Evolutionary conservation across 768 basidiomycete genomes (phyloP).

Genomic region (Daedaleopsis sinensis): DNA sequence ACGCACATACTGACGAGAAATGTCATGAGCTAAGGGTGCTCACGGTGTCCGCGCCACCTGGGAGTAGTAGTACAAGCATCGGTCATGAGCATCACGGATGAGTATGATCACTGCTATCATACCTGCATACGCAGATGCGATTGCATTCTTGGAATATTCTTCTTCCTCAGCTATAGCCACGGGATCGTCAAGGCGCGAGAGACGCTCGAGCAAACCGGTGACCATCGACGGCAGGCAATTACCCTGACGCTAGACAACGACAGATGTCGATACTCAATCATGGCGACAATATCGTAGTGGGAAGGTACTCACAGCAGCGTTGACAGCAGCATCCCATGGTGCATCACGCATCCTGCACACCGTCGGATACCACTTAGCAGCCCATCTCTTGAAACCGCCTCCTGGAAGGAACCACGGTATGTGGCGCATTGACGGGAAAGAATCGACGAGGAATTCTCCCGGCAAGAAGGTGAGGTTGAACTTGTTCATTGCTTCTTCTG

Average conservation of each 20-base stretch:
- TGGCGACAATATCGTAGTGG: not conserved
- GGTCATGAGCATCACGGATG: not conserved
- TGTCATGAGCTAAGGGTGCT: not conserved
- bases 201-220: not conserved
- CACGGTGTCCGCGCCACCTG: slow-evolving; percentile 15
- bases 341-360: slow-evolving; percentile 8
- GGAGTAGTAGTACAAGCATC: not conserved
- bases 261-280: not conserved
- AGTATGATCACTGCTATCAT: not conserved
- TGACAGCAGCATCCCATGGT: slow-evolving; percentile 17
- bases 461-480: not conserved
- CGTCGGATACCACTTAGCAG: slow-evolving; percentile 2
- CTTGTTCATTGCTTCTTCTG: not conserved
- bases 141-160: not conserved
- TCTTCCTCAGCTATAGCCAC: not conserved
- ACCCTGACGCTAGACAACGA: slow-evolving; percentile 3
- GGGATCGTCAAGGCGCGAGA: not conserved
- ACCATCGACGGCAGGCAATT: slow-evolving; percentile 4
- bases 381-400: slow-evolving; percentile 18
- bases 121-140: slow-evolving; percentile 15
- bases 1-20: not conserved
- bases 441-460: not conserved
- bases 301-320: slow-evolving; percentile 20
- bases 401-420: slow-evolving; percentile 24
- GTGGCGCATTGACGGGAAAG: slow-evolving; percentile 10